phyloP scores from a whole-genome alignment of 345 rosid species.

The Euphorbia lathyris region DNA sequence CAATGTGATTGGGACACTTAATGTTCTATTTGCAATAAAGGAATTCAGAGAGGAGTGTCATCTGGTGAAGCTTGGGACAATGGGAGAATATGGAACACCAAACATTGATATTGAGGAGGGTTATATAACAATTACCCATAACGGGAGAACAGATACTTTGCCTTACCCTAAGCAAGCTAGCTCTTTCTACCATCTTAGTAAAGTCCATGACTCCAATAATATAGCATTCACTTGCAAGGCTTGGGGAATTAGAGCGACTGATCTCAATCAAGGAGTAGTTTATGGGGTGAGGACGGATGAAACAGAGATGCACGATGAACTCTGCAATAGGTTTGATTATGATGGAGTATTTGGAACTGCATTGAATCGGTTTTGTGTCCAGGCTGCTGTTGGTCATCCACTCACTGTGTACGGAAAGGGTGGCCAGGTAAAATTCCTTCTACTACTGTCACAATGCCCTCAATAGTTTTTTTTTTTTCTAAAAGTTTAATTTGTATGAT shows the following conservation, averaged over 20 bases:
- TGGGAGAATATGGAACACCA: slow-evolving; percentile 99
- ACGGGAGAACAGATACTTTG: slow-evolving; percentile 88
- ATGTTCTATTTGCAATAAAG: slow-evolving; percentile 92
- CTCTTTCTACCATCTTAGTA: slow-evolving; percentile 97
- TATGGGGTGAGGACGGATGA: slow-evolving; percentile 92
- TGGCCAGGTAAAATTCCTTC: slow-evolving; percentile 67
- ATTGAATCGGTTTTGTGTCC: slow-evolving; percentile 91
- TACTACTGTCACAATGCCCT: background rate
- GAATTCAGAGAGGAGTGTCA: slow-evolving; percentile 87
- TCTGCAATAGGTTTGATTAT: slow-evolving; percentile 77
- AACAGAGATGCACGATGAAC: slow-evolving; percentile 85
- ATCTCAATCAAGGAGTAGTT: slow-evolving; percentile 95
- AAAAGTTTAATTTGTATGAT: slow-evolving; percentile 8
- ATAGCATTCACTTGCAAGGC: slow-evolving; percentile 99
- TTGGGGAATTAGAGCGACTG: slow-evolving; percentile 99
- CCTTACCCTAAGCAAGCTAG: slow-evolving; percentile 99
- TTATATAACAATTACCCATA: slow-evolving; percentile 84
- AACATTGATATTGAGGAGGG: slow-evolving; percentile 98
- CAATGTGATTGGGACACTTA: slow-evolving; percentile 91
- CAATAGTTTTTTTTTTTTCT: background rate
- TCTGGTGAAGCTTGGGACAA: slow-evolving; percentile 91
- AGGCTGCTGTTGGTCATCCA: slow-evolving; percentile 94
- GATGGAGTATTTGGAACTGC: slow-evolving; percentile 98
- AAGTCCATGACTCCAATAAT: slow-evolving; percentile 93
- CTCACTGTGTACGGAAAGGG: slow-evolving; percentile 97